A percentile compares a stretch with the other conserved stretches of the same genome.
Conservation (phyloP, 495 filamentous ascomycete species). For the Letharia columbiana region DNA sequence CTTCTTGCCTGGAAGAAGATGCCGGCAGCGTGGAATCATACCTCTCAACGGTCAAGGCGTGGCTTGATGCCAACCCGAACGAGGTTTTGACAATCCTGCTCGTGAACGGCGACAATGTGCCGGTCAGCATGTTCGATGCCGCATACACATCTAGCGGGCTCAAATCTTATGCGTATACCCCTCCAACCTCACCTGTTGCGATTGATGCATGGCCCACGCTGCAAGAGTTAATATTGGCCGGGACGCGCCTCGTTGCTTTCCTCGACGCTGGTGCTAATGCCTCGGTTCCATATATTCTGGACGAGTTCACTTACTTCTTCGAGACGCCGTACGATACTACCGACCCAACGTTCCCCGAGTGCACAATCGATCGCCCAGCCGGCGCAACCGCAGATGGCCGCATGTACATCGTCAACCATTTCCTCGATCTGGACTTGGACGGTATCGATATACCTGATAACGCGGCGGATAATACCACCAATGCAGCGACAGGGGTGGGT, state of each 20-base stretch:
- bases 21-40: conserved; percentile 51
- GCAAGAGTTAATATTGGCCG: conserved; percentile 47
- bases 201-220: conserved; percentile 55
- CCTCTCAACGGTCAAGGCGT: conserved; percentile 49
- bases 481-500: conserved; percentile 42
- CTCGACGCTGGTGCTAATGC: conserved; percentile 46
- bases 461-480: conserved; percentile 45
- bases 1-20: conserved; percentile 54
- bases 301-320: conserved; percentile 63
- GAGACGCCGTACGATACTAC: conserved; percentile 60
- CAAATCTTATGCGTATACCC: conserved; percentile 49
- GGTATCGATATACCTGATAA: conserved; percentile 51
- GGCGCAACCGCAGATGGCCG: conserved; percentile 33
- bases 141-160: conserved; percentile 49
- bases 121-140: conserved; percentile 40
- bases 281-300: conserved; percentile 52
- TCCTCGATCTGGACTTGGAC: conserved; percentile 36
- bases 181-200: conserved; percentile 22
- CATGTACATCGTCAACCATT: conserved; percentile 48
- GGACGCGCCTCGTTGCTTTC: conserved; percentile 55
- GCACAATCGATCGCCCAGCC: conserved; percentile 51
- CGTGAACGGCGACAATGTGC: conserved; percentile 54
- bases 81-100: conserved; percentile 64
- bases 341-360: conserved; percentile 38
- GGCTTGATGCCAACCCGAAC: conserved; percentile 56